These are phyloP conservation scores for Fraxinus excelsior DNA, from an alignment of 257 asterid genomes.

Conservation along the genomic window DNA sequence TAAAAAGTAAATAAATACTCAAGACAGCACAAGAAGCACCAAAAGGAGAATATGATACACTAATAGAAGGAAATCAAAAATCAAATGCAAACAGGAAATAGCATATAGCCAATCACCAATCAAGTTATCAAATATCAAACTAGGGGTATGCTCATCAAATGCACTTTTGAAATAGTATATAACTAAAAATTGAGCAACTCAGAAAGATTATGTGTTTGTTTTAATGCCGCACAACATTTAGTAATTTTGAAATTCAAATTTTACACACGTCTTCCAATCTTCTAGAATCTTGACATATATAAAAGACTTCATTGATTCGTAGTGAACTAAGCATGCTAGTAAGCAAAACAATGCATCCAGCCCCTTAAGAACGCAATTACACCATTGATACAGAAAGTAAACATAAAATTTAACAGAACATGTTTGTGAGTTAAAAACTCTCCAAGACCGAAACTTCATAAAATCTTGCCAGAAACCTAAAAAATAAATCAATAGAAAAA, in stretches of 20 bases:
- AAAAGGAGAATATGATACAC: background rate
- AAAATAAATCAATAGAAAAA: background rate
- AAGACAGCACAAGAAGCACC: background rate
- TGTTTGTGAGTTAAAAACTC: background rate
- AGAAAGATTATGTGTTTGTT: background rate
- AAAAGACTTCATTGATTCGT: background rate
- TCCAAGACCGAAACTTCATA: background rate
- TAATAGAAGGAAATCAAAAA: background rate
- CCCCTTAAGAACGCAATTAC: background rate
- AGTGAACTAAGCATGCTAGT: background rate
- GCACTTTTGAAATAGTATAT: background rate
- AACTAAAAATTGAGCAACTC: background rate
- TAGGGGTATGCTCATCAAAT: background rate
- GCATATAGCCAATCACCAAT: background rate
- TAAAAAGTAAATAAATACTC: background rate
- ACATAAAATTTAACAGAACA: background rate
- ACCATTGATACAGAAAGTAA: too few species aligned
- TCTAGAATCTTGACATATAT: background rate
- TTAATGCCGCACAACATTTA: background rate
- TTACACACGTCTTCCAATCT: background rate
- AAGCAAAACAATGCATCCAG: background rate
- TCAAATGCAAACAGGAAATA: background rate
- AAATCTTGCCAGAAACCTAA: background rate
- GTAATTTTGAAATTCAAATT: background rate
- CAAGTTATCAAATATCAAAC: background rate